Conservation (phyloP, 1,284 basidiomycete species). For the Amylostereum chailletii region DNA sequence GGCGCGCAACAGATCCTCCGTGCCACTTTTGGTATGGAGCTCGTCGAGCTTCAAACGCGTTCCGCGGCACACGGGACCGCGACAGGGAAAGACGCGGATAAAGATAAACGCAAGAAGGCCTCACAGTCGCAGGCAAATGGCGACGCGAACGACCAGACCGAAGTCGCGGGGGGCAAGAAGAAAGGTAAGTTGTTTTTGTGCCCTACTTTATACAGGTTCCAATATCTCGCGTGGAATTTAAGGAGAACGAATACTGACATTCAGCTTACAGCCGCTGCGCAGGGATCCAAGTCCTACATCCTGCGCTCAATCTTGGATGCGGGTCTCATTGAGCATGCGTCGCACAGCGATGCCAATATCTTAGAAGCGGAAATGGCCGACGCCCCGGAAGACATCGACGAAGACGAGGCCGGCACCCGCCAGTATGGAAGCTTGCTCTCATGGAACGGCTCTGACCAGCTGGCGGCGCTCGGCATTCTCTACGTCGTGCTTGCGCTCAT, state of each 20-base stretch:
- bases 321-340: slow-evolving; percentile 48
- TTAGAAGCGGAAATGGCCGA: slow-evolving; percentile 44
- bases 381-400: slow-evolving; percentile 27
- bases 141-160: slow-evolving; percentile 26
- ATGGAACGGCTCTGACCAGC: slow-evolving; percentile 58
- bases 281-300: slow-evolving; percentile 66
- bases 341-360: slow-evolving; percentile 44
- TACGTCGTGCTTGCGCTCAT: slow-evolving; percentile 66
- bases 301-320: slow-evolving; percentile 57
- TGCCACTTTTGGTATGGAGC: slow-evolving; percentile 64
- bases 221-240: background rate
- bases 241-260: background rate
- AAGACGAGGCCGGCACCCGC: slow-evolving; percentile 27
- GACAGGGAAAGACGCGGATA: slow-evolving; percentile 26
- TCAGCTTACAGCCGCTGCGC: slow-evolving; percentile 31
- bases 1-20: slow-evolving; percentile 50
- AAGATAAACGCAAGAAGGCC: slow-evolving; percentile 13
- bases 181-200: slow-evolving; percentile 23
- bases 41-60: slow-evolving; percentile 64
- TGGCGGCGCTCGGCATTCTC: slow-evolving; percentile 54
- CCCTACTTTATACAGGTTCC: too few relatives aligned
- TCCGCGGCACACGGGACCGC: slow-evolving; percentile 22
- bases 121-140: slow-evolving; percentile 6
- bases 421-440: slow-evolving; percentile 58
- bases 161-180: slow-evolving; percentile 48